A percentile compares a stretch with the other conserved stretches of the same genome.
Conservation (phyloP, 2,329 filamentous ascomycete species). For the Fusarium compactum region DNA sequence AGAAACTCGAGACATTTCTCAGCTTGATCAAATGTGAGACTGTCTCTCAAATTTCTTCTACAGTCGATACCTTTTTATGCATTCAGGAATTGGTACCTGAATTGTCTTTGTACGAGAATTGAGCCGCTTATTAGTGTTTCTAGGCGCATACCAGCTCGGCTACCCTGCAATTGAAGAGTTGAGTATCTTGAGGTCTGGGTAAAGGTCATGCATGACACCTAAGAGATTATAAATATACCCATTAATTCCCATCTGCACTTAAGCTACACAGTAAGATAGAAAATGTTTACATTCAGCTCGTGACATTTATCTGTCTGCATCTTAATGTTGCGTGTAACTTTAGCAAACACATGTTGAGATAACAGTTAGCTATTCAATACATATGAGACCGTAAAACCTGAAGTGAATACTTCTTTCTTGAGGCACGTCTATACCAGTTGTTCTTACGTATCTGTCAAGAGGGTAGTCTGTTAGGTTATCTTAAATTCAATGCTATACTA, state of each 20-base stretch:
- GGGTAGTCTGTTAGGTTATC: neutral
- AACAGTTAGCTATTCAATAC: neutral
- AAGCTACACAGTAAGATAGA: neutral
- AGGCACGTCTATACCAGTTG: neutral
- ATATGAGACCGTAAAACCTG: neutral
- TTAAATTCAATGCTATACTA: neutral
- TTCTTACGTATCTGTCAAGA: neutral
- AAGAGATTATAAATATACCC: neutral
- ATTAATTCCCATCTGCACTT: neutral
- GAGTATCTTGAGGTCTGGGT: neutral
- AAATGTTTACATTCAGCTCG: no score
- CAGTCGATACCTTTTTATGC: conserved; percentile 9
- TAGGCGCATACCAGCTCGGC: neutral
- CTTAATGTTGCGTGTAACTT: neutral
- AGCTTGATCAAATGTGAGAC: conserved; percentile 22
- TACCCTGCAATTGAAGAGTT: conserved; percentile 9
- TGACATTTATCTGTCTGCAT: no score
- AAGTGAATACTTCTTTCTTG: neutral
- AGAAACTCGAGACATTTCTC: conserved; percentile 31
- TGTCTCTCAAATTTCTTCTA: neutral
- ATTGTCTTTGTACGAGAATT: conserved; percentile 15
- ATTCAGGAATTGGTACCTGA: neutral
- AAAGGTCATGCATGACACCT: neutral
- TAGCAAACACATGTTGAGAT: neutral
- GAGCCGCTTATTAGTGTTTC: neutral